These are phyloP conservation scores for Casuarina cunninghamiana DNA, from an alignment of 306 rosid genomes.

Conservation along the genomic window DNA sequence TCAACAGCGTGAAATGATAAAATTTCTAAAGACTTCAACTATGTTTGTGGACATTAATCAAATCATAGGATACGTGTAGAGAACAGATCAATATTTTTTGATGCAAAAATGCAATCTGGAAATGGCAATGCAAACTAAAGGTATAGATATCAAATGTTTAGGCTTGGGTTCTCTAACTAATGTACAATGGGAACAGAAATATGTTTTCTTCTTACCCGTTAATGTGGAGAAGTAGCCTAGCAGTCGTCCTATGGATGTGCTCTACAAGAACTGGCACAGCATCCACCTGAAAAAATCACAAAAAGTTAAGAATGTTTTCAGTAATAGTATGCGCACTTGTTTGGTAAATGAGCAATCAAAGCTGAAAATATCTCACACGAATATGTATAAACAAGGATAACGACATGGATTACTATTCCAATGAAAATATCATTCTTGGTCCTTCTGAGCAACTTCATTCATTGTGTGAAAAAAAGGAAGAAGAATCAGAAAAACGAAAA, in stretches of 20 bases:
- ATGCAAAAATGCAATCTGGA: neutral
- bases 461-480: neutral
- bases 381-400: neutral
- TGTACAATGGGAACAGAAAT: neutral
- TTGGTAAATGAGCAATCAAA: neutral
- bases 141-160: neutral
- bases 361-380: conserved; percentile 17
- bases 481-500: neutral
- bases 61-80: neutral
- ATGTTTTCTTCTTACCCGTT: conserved; percentile 65
- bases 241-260: conserved; percentile 85
- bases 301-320: conserved; percentile 28
- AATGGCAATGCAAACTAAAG: neutral
- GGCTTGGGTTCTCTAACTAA: neutral
- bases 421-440: conserved; percentile 14
- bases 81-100: neutral
- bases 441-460: conserved; percentile 7
- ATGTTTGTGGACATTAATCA: neutral
- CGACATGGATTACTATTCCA: neutral
- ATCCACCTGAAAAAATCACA: conserved; percentile 70
- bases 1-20: neutral
- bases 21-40: neutral
- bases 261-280: conserved; percentile 89
- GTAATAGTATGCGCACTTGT: conserved; percentile 4
- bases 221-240: conserved; percentile 76